Evolutionary conservation across 1,139 yeast genomes (phyloP).

Genomic region (Taiozyma sp.): DNA sequence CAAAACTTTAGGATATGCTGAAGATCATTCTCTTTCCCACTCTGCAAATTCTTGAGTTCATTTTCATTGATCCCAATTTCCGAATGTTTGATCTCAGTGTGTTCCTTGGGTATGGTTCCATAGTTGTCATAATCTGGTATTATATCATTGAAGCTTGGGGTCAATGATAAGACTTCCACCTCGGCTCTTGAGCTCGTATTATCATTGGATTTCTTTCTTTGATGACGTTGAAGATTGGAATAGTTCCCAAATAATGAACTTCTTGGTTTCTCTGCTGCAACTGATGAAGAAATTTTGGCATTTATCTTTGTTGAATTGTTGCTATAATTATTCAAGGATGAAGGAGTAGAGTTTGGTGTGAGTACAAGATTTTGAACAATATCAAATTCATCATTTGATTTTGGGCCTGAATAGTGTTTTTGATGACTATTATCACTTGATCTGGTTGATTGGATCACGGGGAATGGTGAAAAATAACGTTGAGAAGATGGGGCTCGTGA

Average conservation of each 20-base stretch:
- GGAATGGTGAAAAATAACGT: not conserved
- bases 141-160: conserved; percentile 35
- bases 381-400: not conserved
- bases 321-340: not conserved
- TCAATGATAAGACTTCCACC: conserved; percentile 33
- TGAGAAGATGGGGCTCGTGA: not conserved
- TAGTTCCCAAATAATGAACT: conserved; percentile 8
- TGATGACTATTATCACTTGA: not conserved
- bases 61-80: conserved; percentile 2
- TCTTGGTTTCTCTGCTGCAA: not conserved
- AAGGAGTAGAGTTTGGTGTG: conserved; percentile 2
- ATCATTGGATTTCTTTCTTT: conserved; percentile 11
- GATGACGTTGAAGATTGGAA: not conserved
- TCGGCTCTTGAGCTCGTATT: conserved; percentile 24
- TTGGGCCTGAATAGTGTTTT: not conserved
- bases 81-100: not conserved
- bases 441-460: not conserved
- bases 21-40: conserved; percentile 1
- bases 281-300: not conserved
- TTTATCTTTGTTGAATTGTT: not conserved
- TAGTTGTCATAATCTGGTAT: conserved; percentile 14
- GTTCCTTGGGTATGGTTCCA: not conserved
- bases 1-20: conserved; percentile 7
- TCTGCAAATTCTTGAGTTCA: conserved; percentile 2
- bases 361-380: not conserved